These are phyloP conservation scores for Geotrichum carabidarum DNA, from an alignment of 1,139 yeast genomes.

Conservation along the genomic window DNA sequence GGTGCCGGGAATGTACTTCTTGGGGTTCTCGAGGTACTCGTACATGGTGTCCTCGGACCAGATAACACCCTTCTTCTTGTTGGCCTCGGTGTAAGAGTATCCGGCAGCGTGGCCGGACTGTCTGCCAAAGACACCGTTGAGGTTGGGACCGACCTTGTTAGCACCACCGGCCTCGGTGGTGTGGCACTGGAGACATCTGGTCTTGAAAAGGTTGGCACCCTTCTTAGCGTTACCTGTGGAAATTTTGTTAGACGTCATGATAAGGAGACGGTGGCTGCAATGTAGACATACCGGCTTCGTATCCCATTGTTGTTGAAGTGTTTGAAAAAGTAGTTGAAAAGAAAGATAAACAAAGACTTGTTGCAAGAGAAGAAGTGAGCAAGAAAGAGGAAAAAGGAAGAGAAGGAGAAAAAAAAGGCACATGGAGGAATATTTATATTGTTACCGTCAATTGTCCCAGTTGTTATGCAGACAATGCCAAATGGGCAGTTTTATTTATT, in stretches of 20 bases:
- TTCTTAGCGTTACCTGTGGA: conserved; percentile 75
- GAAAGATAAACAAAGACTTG: background rate
- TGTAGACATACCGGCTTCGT: conserved; percentile 13
- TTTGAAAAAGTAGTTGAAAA: background rate
- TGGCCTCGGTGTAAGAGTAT: conserved; percentile 95
- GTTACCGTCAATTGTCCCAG: background rate
- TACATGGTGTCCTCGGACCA: conserved; percentile 89
- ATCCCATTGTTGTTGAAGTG: conserved; percentile 2
- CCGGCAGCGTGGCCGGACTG: conserved; percentile 88
- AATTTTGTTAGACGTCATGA: background rate
- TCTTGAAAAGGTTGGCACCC: conserved; percentile 97
- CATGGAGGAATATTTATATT: conserved; percentile 9
- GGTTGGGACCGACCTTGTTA: conserved; percentile 98
- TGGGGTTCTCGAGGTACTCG: conserved; percentile 97
- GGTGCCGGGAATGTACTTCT: conserved; percentile 99
- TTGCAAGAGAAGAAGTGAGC: background rate
- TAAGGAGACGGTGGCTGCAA: background rate
- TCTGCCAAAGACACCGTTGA: conserved; percentile 92
- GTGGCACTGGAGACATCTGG: conserved; percentile 99
- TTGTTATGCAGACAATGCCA: background rate
- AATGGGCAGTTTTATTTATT: background rate
- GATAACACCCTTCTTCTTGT: conserved; percentile 87
- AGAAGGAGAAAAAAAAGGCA: background rate
- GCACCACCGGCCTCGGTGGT: conserved; percentile 95
- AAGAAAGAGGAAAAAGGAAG: conserved; percentile 1